phyloP scores from a whole-genome alignment of 2,329 filamentous ascomycete species.

The Neoascochyta sp. region DNA sequence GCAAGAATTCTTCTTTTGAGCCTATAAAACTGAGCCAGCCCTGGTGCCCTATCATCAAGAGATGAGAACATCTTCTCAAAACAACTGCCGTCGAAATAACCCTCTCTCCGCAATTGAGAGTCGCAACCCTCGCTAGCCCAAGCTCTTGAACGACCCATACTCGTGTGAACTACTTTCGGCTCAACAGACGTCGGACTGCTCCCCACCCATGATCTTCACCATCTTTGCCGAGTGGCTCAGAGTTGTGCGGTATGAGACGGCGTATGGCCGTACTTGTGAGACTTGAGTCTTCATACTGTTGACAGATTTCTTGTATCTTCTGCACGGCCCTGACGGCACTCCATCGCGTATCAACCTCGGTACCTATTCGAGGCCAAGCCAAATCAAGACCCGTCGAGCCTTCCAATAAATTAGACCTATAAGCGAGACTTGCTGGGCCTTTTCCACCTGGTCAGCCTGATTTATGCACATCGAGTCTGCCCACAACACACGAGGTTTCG shows the following conservation, averaged over 20 bases:
- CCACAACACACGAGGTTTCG: conserved; percentile 1
- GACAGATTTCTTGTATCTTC: no score
- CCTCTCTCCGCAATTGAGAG: conserved; percentile 1
- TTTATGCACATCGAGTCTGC: conserved; percentile 15
- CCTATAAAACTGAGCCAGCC: neutral
- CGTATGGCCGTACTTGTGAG: no score
- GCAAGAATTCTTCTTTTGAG: neutral
- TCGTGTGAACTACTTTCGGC: conserved; percentile 7
- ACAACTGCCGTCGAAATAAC: conserved; percentile 1
- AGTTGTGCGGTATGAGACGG: no score
- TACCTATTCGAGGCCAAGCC: conserved; percentile 1
- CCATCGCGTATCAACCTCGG: neutral
- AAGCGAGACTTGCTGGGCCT: conserved; percentile 6
- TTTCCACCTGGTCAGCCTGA: conserved; percentile 8
- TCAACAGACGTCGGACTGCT: neutral
- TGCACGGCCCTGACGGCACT: no score
- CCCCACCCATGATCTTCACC: neutral
- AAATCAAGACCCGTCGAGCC: conserved; percentile 2
- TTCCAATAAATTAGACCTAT: conserved; percentile 12
- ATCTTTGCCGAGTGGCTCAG: neutral
- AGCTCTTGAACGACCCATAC: conserved; percentile 12
- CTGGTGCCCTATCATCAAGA: no score
- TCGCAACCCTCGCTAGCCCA: conserved; percentile 4
- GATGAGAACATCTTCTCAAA: neutral
- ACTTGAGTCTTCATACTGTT: no score